phyloP scores from a whole-genome alignment of 768 basidiomycete genomes.

The Termitomyces sp. region DNA sequence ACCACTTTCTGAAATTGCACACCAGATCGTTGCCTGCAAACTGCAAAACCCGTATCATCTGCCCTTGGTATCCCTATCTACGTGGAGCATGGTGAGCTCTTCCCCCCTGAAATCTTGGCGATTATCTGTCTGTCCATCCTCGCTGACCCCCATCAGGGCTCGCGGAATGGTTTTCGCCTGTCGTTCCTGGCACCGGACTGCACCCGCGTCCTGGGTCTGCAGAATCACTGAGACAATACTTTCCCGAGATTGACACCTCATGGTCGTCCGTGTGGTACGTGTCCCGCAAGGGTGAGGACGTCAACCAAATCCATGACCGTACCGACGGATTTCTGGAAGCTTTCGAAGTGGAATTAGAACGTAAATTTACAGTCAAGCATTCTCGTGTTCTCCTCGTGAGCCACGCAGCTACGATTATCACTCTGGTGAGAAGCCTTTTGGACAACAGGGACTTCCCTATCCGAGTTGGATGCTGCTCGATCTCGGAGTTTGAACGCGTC shows the following conservation, averaged over 20 bases:
- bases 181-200: slow-evolving; percentile 59
- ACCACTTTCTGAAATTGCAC: background rate
- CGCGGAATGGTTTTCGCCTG: slow-evolving; percentile 80
- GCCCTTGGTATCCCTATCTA: slow-evolving; percentile 66
- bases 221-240: slow-evolving; percentile 45
- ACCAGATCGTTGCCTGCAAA: slow-evolving; percentile 85
- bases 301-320: slow-evolving; percentile 60
- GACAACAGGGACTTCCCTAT: slow-evolving; percentile 50
- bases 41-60: slow-evolving; percentile 58
- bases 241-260: slow-evolving; percentile 58
- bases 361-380: slow-evolving; percentile 37
- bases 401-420: slow-evolving; percentile 75
- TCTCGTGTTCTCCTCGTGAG: slow-evolving; percentile 57
- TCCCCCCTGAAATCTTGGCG: background rate
- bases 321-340: slow-evolving; percentile 44
- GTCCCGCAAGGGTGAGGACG: slow-evolving; percentile 68
- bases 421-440: slow-evolving; percentile 55
- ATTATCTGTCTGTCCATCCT: background rate
- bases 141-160: slow-evolving; percentile 40
- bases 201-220: slow-evolving; percentile 72
- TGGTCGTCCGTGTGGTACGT: slow-evolving; percentile 69
- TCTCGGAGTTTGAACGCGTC: slow-evolving; percentile 51
- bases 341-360: slow-evolving; percentile 50
- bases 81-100: slow-evolving; percentile 67
- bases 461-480: slow-evolving; percentile 71